A percentile compares a stretch with the other conserved stretches of the same genome.
Conservation (phyloP, 306 rosid genomes). For the Castanopsis chinensis region DNA sequence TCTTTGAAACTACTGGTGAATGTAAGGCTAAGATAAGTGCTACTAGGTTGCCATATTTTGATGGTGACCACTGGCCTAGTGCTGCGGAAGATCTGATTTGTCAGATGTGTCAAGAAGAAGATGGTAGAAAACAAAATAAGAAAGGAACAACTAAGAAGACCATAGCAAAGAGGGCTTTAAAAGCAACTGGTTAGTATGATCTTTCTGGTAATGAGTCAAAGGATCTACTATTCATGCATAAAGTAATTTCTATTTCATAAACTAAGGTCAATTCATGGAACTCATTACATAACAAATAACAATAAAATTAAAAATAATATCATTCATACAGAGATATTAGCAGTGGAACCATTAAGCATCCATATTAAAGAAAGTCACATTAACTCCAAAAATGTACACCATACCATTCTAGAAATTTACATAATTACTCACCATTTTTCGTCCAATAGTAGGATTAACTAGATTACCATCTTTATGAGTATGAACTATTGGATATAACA, state of each 20-base stretch:
- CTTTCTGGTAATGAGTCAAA: slow-evolving; percentile 92
- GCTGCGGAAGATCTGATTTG: slow-evolving; percentile 97
- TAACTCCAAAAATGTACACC: too few species aligned
- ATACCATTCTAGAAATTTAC: too few species aligned
- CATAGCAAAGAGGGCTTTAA: slow-evolving; percentile 86
- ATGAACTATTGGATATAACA: too few species aligned
- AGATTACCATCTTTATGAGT: too few species aligned
- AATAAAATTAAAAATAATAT: too few species aligned
- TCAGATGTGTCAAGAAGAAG: slow-evolving; percentile 96
- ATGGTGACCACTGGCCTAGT: slow-evolving; percentile 99
- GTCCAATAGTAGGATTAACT: too few species aligned
- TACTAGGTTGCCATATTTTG: slow-evolving; percentile 94
- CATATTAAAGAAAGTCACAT: too few species aligned
- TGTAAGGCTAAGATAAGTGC: slow-evolving; percentile 90
- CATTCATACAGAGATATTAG: too few species aligned
- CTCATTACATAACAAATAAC: too few species aligned
- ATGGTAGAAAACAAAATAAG: slow-evolving; percentile 89
- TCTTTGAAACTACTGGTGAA: slow-evolving; percentile 83
- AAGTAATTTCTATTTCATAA: slow-evolving; percentile 50
- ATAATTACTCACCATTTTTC: too few species aligned
- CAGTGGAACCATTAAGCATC: too few species aligned
- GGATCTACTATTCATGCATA: slow-evolving; percentile 96
- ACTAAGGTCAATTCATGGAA: too few species aligned
- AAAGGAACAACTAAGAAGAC: slow-evolving; percentile 87
- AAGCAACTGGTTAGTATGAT: slow-evolving; percentile 94